Conservation (phyloP, 75 land plant species). For the Ceratopteris richardii region DNA sequence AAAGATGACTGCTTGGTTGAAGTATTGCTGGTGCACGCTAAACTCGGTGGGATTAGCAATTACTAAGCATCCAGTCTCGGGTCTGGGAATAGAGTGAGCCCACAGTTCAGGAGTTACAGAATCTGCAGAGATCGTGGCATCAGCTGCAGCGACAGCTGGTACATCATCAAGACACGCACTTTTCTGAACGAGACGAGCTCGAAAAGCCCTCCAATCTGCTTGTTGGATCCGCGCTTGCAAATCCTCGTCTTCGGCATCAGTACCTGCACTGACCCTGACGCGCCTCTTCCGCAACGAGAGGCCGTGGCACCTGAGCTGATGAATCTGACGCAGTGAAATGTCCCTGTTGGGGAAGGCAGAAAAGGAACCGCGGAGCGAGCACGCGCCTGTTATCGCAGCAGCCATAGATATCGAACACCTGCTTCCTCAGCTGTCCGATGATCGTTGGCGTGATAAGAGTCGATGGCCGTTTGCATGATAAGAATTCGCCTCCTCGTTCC, state of each 20-base stretch:
- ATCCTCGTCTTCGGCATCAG: constrained; percentile 17
- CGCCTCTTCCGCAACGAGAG: no score
- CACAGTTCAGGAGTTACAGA: constrained; percentile 8
- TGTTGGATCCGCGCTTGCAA: constrained; percentile 8
- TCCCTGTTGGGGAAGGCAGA: background rate
- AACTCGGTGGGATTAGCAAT: constrained; percentile 25
- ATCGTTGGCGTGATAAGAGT: no score
- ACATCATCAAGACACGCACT: background rate
- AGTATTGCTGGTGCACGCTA: constrained; percentile 15
- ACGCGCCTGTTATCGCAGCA: no score
- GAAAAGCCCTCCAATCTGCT: constrained; percentile 32
- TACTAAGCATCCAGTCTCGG: constrained; percentile 25
- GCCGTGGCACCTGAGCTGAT: no score
- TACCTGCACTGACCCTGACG: no score
- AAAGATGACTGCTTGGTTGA: constrained; percentile 27
- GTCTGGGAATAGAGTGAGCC: constrained; percentile 22
- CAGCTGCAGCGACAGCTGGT: constrained; percentile 3
- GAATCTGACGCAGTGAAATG: no score
- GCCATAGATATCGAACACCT: no score
- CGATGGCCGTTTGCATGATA: no score
- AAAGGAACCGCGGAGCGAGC: background rate
- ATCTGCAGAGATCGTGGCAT: background rate
- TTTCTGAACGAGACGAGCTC: constrained; percentile 20
- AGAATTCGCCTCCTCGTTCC: no score
- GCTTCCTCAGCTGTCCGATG: no score